Percentiles rank a stretch among this genome's conserved stretches.
Evolutionary conservation across 768 basidiomycete genomes (phyloP).

Genomic region (Hericium erinaceus): DNA sequence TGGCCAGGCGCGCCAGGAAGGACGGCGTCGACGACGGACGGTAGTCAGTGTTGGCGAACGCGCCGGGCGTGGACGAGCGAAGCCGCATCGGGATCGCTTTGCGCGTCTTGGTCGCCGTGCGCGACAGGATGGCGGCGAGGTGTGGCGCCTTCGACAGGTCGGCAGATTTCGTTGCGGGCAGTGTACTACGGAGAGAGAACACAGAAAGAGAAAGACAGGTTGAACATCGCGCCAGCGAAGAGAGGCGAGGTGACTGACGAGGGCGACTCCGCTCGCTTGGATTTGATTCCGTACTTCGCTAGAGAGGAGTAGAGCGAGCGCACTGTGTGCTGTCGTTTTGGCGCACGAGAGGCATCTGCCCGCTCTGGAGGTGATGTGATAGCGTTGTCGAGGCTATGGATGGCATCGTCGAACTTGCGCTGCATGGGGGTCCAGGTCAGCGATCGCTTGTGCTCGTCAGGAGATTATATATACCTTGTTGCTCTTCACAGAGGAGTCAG

Average conservation of each 20-base stretch:
- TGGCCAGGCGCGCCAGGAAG: slow-evolving; percentile 64
- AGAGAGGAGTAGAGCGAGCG: slow-evolving; percentile 66
- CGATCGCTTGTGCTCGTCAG: not conserved
- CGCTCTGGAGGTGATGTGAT: slow-evolving; percentile 28
- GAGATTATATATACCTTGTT: not conserved
- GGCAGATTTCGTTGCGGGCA: slow-evolving; percentile 18
- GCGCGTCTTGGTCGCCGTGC: slow-evolving; percentile 48
- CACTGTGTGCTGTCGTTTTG: slow-evolving; percentile 44
- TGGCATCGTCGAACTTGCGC: slow-evolving; percentile 79
- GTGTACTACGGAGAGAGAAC: slow-evolving; percentile 6
- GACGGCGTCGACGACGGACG: slow-evolving; percentile 69
- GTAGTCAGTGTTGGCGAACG: slow-evolving; percentile 45
- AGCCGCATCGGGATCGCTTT: slow-evolving; percentile 40
- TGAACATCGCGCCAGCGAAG: not conserved
- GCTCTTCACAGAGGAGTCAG: not conserved
- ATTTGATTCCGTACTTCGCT: slow-evolving; percentile 65
- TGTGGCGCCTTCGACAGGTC: slow-evolving; percentile 51
- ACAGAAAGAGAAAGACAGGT: slow-evolving; percentile 1
- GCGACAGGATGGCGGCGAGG: slow-evolving; percentile 61
- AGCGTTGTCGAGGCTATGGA: slow-evolving; percentile 60
- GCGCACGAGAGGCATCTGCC: slow-evolving; percentile 30
- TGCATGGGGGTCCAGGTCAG: slow-evolving; percentile 19
- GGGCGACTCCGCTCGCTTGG: slow-evolving; percentile 30
- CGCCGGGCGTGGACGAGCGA: slow-evolving; percentile 23
- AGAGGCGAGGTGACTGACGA: slow-evolving; percentile 18